Evolutionary conservation across 768 basidiomycete genomes (phyloP).

Genomic region (Auricularia sp.): DNA sequence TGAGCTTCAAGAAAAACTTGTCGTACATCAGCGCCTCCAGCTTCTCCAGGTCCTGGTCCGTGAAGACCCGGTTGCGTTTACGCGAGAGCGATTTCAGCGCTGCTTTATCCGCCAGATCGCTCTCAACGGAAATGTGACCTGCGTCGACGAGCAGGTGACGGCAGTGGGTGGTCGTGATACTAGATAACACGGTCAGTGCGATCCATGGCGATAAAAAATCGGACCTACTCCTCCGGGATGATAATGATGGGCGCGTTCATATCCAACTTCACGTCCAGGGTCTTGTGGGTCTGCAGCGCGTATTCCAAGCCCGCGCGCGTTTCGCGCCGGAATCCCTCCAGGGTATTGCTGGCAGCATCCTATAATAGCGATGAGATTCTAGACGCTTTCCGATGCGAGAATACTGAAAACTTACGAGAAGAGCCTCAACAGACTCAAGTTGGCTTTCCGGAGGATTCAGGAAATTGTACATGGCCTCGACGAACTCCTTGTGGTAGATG

Average conservation of each 20-base stretch:
- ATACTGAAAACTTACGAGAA: constrained; percentile 43
- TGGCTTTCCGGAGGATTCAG: constrained; percentile 92
- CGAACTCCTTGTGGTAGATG: constrained; percentile 88
- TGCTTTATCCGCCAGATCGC: constrained; percentile 78
- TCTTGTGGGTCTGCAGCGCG: constrained; percentile 89
- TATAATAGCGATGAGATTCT: constrained; percentile 19
- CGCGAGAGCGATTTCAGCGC: constrained; percentile 66
- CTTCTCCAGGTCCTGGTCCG: constrained; percentile 73
- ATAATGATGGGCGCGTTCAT: constrained; percentile 96
- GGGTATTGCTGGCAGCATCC: constrained; percentile 86
- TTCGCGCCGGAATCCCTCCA: constrained; percentile 89
- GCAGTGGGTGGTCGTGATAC: constrained; percentile 66
- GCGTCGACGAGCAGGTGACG: constrained; percentile 90
- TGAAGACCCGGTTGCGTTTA: constrained; percentile 78
- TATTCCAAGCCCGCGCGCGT: constrained; percentile 90
- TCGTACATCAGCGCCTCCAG: constrained; percentile 96
- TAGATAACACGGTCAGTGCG: constrained; percentile 20
- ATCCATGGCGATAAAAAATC: neutral
- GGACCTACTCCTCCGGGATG: constrained; percentile 78
- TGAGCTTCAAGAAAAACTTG: constrained; percentile 67
- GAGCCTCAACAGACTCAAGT: constrained; percentile 87
- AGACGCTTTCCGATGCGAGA: neutral
- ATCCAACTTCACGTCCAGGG: constrained; percentile 91
- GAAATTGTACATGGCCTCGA: constrained; percentile 86
- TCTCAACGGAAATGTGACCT: constrained; percentile 90